Conservation (phyloP, 2,329 filamentous ascomycete species). For the Aspergillus fischeri region DNA sequence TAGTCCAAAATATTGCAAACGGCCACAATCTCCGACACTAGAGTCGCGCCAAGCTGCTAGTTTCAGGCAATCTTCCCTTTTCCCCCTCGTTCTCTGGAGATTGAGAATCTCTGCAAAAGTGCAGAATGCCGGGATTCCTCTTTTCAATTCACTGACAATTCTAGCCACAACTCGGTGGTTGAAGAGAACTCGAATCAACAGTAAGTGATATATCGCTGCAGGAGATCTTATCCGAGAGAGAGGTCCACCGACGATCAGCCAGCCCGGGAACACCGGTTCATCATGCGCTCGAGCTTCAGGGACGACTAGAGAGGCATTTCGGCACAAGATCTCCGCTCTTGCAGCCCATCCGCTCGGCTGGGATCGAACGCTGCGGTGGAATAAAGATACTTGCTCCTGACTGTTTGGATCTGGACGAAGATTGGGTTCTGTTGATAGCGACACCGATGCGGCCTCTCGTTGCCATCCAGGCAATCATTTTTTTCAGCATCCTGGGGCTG, state of each 20-base stretch:
- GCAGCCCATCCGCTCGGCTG: neutral
- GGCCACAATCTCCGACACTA: neutral
- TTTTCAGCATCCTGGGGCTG: neutral
- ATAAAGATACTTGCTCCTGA: neutral
- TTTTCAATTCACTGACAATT: neutral
- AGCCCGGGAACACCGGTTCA: neutral
- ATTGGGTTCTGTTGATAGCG: neutral
- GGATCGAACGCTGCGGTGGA: neutral
- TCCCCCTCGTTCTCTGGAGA: neutral
- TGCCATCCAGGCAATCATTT: neutral
- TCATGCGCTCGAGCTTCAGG: neutral
- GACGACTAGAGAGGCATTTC: neutral
- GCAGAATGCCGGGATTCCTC: neutral
- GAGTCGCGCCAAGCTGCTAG: neutral
- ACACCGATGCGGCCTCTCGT: slow-evolving; percentile 18
- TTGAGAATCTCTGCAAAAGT: neutral
- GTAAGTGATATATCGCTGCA: neutral
- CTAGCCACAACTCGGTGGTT: neutral
- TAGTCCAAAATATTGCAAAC: too few relatives aligned
- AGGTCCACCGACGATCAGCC: neutral
- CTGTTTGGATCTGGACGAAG: neutral
- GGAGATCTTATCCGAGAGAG: neutral
- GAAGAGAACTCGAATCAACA: neutral
- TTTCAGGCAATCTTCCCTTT: neutral
- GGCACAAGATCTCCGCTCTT: neutral